Percentiles rank a stretch among this genome's conserved stretches.
Conservation (phyloP, 148 eudicot species). For the Silene conica region DNA sequence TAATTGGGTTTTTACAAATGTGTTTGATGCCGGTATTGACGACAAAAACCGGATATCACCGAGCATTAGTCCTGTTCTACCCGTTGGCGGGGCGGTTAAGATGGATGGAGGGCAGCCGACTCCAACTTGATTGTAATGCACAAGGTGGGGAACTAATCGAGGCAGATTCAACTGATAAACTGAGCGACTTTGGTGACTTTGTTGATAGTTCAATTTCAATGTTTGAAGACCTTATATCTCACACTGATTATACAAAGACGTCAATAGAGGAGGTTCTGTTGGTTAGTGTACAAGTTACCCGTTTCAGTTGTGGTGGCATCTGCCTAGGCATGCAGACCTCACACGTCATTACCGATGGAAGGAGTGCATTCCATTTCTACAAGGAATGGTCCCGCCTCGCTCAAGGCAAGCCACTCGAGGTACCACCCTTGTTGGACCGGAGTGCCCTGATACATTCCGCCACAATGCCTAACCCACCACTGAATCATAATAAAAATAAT, state of each 20-base stretch:
- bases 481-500: background rate
- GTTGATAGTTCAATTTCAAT: background rate
- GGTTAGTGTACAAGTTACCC: constrained; percentile 40
- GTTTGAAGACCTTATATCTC: background rate
- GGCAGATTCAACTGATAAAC: background rate
- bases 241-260: background rate
- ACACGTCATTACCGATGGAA: constrained; percentile 39
- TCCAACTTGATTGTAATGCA: background rate
- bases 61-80: constrained; percentile 15
- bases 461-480: no score
- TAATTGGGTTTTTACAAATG: no score
- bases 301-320: constrained; percentile 49
- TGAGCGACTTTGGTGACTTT: constrained; percentile 1
- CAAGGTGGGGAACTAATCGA: background rate
- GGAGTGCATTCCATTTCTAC: constrained; percentile 31
- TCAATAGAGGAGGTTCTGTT: constrained; percentile 6
- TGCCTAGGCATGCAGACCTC: constrained; percentile 27
- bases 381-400: constrained; percentile 33
- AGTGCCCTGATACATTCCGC: background rate
- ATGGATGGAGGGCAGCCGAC: background rate
- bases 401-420: constrained; percentile 6
- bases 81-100: constrained; percentile 14
- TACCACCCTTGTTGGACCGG: constrained; percentile 30
- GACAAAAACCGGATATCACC: no score
- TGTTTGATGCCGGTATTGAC: no score